A percentile compares a stretch with the other conserved stretches of the same genome.
Evolutionary conservation across 192 early-diverging fungal genomes (phyloP).

Genomic region (Thamnidium elegans): DNA sequence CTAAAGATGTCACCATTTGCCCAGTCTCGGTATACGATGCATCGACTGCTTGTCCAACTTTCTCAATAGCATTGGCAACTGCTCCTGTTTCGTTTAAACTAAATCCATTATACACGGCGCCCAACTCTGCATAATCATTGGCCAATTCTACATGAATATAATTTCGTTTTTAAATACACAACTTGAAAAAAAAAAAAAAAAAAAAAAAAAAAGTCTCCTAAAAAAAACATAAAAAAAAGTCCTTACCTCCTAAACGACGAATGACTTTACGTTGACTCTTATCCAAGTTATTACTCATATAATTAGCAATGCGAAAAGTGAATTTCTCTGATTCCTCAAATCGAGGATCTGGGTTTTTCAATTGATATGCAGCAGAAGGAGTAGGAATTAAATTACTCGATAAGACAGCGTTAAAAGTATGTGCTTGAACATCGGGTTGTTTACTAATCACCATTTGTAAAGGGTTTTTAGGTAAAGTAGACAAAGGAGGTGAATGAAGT

Average conservation of each 20-base stretch:
- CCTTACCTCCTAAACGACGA: conserved; percentile 61
- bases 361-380: conserved; percentile 54
- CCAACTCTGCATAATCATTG: conserved; percentile 80
- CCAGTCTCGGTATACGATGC: conserved; percentile 73
- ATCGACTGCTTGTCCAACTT: conserved; percentile 91
- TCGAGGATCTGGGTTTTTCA: conserved; percentile 71
- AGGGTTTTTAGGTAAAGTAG: conserved; percentile 67
- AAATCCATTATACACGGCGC: conserved; percentile 92
- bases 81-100: conserved; percentile 77
- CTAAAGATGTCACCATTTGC: conserved; percentile 64
- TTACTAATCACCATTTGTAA: conserved; percentile 36
- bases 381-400: conserved; percentile 40
- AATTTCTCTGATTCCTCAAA: conserved; percentile 92
- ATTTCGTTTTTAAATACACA: too few relatives aligned
- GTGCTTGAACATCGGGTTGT: conserved; percentile 7
- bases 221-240: too few relatives aligned
- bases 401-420: conserved; percentile 4
- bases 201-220: background rate
- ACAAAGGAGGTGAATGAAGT: conserved; percentile 66
- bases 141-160: conserved; percentile 37
- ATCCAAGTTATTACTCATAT: conserved; percentile 71
- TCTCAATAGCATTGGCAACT: conserved; percentile 85
- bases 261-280: conserved; percentile 73
- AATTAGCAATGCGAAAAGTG: conserved; percentile 81
- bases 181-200: background rate